Conservation (phyloP, 225 moss, liverwort and hornwort genomes). For the Polytrichum commune region DNA sequence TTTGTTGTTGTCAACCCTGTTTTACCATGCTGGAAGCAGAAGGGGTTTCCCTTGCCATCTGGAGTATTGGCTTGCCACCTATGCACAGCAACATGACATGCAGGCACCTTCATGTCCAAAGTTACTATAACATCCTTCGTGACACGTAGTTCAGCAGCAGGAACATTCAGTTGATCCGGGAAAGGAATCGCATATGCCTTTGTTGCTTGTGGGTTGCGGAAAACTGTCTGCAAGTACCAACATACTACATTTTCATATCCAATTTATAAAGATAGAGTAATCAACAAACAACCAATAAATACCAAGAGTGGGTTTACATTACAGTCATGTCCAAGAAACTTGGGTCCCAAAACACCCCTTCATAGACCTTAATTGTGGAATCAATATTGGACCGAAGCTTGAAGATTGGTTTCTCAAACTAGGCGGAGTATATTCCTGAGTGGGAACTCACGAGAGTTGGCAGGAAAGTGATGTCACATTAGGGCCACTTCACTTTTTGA, state of each 20-base stretch:
- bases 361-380: no score
- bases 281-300: slow-evolving; percentile 4
- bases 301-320: no score
- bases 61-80: slow-evolving; percentile 97
- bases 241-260: not conserved
- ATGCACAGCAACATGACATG: slow-evolving; percentile 91
- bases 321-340: no score
- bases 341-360: no score
- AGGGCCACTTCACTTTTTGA: no score
- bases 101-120: slow-evolving; percentile 86
- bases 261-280: not conserved
- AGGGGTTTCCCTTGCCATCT: slow-evolving; percentile 88
- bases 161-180: slow-evolving; percentile 82
- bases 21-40: slow-evolving; percentile 83
- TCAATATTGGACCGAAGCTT: no score
- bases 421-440: no score
- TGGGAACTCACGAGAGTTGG: no score
- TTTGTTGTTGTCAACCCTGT: slow-evolving; percentile 45
- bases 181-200: slow-evolving; percentile 89
- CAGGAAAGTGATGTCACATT: no score
- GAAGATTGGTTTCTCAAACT: no score
- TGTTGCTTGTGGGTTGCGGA: slow-evolving; percentile 83
- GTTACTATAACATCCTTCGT: slow-evolving; percentile 74
- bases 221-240: slow-evolving; percentile 73
- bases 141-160: slow-evolving; percentile 77